A percentile compares a stretch with the other conserved stretches of the same genome.
These are phyloP conservation scores for Amanita molliuscula DNA, from an alignment of 768 basidiomycete genomes.

Conservation along the genomic window DNA sequence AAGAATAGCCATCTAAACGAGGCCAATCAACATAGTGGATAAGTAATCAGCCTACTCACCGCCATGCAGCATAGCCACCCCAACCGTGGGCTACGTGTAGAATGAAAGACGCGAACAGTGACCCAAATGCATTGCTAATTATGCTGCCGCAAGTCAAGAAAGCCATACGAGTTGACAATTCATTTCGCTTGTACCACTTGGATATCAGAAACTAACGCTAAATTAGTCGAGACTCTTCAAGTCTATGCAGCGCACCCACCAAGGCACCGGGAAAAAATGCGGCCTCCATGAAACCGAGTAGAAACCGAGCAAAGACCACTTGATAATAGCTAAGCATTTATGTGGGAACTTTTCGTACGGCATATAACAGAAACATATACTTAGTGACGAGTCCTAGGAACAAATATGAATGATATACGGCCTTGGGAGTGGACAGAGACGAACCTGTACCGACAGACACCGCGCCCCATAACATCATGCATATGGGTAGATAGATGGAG, in stretches of 20 bases:
- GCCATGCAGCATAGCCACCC: slow-evolving; percentile 63
- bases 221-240: not conserved
- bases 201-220: slow-evolving; percentile 38
- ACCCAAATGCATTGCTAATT: slow-evolving; percentile 75
- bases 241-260: slow-evolving; percentile 12
- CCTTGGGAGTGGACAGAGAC: not conserved
- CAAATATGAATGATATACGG: not conserved
- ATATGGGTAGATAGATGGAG: slow-evolving; percentile 50
- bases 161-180: slow-evolving; percentile 62
- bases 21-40: not conserved
- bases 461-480: slow-evolving; percentile 60
- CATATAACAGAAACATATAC: slow-evolving; percentile 11
- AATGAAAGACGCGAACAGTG: slow-evolving; percentile 69
- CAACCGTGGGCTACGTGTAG: slow-evolving; percentile 62
- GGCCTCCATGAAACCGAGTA: slow-evolving; percentile 67
- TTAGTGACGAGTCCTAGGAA: slow-evolving; percentile 31
- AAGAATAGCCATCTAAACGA: slow-evolving; percentile 60
- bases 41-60: slow-evolving; percentile 24
- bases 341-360: not conserved
- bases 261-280: slow-evolving; percentile 66
- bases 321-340: slow-evolving; percentile 43
- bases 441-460: slow-evolving; percentile 40
- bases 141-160: slow-evolving; percentile 63
- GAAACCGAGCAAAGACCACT: slow-evolving; percentile 59
- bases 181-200: slow-evolving; percentile 65